phyloP scores from a whole-genome alignment of 1,284 basidiomycete genomes.

The Moniliophthora roreri region DNA sequence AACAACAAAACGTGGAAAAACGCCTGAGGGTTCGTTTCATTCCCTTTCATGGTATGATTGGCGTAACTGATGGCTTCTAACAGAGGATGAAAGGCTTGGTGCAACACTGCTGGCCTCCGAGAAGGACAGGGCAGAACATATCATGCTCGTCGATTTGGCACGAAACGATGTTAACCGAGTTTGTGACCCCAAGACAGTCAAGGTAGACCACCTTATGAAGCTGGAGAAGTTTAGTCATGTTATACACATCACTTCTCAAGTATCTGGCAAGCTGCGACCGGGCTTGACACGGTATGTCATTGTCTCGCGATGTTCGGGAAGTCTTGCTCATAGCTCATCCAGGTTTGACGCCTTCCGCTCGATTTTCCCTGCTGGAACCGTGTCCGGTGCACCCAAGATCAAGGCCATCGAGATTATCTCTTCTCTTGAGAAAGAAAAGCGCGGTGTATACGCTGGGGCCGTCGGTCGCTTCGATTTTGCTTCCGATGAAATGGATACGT shows the following conservation, averaged over 20 bases:
- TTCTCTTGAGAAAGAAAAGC: slow-evolving; percentile 84
- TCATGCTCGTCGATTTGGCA: slow-evolving; percentile 98
- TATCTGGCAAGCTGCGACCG: slow-evolving; percentile 84
- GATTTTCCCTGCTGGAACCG: slow-evolving; percentile 98
- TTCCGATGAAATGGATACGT: slow-evolving; percentile 94
- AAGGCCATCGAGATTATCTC: slow-evolving; percentile 96
- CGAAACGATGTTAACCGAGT: slow-evolving; percentile 99
- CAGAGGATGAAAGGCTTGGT: slow-evolving; percentile 87
- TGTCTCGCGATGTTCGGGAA: background rate
- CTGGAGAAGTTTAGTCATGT: slow-evolving; percentile 98
- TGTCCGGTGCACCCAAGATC: slow-evolving; percentile 99
- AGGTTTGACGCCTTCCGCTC: slow-evolving; percentile 99
- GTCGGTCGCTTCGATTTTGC: slow-evolving; percentile 98
- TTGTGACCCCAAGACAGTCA: slow-evolving; percentile 92
- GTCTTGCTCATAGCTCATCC: slow-evolving; percentile 4
- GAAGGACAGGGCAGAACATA: slow-evolving; percentile 97
- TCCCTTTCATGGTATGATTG: slow-evolving; percentile 2
- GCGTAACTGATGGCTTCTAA: slow-evolving; percentile 9
- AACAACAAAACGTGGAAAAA: slow-evolving; percentile 88
- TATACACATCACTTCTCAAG: slow-evolving; percentile 95
- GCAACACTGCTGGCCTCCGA: slow-evolving; percentile 78
- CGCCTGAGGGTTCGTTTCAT: slow-evolving; percentile 66
- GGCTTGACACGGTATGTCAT: slow-evolving; percentile 80
- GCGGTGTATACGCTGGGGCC: slow-evolving; percentile 96
- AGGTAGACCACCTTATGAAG: slow-evolving; percentile 94